Evolutionary conservation across 495 filamentous ascomycete genomes (phyloP), one percentile per base, ranked within the genome.

Genomic region (Neurospora tetrasperma): DNA sequence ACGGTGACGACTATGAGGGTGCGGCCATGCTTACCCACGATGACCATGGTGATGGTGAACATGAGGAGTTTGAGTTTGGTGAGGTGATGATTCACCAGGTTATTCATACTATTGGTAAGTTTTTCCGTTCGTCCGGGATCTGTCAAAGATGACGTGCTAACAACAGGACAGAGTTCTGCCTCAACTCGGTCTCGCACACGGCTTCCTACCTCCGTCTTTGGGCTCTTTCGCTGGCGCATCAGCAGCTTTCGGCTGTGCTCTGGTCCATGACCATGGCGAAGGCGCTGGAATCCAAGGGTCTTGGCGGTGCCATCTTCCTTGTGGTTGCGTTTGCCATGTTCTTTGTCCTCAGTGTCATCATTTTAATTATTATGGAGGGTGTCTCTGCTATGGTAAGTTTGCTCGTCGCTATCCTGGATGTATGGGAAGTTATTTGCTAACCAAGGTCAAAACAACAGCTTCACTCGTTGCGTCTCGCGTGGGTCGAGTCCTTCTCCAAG

Each of bases 401-500:
- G 20, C 31, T 42, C 40, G 11, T 38, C 7, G 54, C 44, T 46
- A 20, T 72, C 6, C 20, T 14, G 1, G 1, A 16, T 27, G 10
- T 14, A 7, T 41, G 16, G 5, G 31, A 41, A 27, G 35, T 11
- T 20, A 11, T 39, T 74, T 27, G 42, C 59, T 76, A 46, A 44
- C 40, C 0, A 16, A 69, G 71, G 41, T 59, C 38, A 42, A 69
- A 66, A 8, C 39, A 7, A 39, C 39, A 84, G 83, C 88, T 97
- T 85, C 96, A 98, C 83, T 94, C 92, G 73, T 86, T 99, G 75
- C 89, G 96, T 85, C 87, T 99, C 73, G 96, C 98, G 79, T 99
- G 96, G 96, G 96, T 99, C 73, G 96, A 99, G 81, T 94, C 96
- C n/a, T 98, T 98, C 89, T 96, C 93, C 84, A 99, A 99, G 84